Conservation (phyloP, 345 rosid species). For the Physaria fendleri region DNA sequence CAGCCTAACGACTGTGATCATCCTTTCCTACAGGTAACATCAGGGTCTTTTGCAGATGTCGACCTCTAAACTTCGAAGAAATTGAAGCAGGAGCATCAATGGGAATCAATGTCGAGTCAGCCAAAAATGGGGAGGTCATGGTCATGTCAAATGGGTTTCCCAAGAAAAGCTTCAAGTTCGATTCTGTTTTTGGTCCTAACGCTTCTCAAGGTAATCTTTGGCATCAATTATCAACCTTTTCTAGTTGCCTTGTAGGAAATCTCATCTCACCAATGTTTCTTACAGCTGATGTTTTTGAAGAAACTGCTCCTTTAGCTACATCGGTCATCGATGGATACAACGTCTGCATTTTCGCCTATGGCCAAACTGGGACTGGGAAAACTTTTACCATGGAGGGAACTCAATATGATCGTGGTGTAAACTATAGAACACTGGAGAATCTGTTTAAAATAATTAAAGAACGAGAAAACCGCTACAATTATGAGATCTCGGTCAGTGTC, state of each 20-base stretch:
- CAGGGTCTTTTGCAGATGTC: slow-evolving; percentile 90
- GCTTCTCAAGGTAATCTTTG: slow-evolving; percentile 72
- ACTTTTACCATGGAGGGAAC: slow-evolving; percentile 96
- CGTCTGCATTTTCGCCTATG: slow-evolving; percentile 91
- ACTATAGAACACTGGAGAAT: slow-evolving; percentile 82
- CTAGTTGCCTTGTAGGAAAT: neutral
- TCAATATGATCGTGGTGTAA: slow-evolving; percentile 84
- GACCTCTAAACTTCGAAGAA: slow-evolving; percentile 78
- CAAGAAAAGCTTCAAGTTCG: slow-evolving; percentile 74
- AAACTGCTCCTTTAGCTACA: slow-evolving; percentile 77
- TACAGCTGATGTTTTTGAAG: slow-evolving; percentile 80
- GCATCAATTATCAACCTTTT: neutral
- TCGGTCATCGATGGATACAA: slow-evolving; percentile 96
- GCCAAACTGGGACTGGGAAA: slow-evolving; percentile 96
- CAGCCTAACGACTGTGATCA: slow-evolving; percentile 7
- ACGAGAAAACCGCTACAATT: slow-evolving; percentile 51
- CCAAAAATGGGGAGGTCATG: slow-evolving; percentile 79
- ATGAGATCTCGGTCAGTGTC: slow-evolving; percentile 83
- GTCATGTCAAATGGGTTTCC: slow-evolving; percentile 75
- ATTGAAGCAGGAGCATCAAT: slow-evolving; percentile 47
- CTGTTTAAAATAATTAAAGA: slow-evolving; percentile 58
- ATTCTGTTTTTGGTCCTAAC: slow-evolving; percentile 83
- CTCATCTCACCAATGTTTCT: neutral
- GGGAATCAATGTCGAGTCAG: slow-evolving; percentile 69
- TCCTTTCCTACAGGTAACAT: slow-evolving; percentile 69